Evolutionary conservation across 73 alveolate genomes (phyloP).

Genomic region (Effrenium voratum): DNA sequence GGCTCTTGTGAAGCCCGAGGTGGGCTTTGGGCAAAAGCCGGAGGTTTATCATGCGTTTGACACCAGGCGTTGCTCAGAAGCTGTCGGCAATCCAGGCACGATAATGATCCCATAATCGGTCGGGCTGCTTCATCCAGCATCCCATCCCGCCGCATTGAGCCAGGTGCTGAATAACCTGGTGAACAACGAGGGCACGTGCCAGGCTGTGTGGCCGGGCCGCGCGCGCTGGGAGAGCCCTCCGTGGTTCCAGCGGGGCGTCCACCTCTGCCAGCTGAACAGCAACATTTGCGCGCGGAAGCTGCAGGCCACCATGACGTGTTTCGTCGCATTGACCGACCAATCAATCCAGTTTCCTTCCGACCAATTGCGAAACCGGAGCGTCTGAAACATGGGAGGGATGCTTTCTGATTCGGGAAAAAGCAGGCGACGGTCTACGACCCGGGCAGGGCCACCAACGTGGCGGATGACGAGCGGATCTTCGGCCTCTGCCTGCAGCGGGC

Average conservation of each 20-base stretch:
- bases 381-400: too few species aligned
- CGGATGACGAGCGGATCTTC: slow-evolving; percentile 78
- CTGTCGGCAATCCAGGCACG: too few species aligned
- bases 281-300: slow-evolving; percentile 88
- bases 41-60: background rate
- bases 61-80: too few species aligned
- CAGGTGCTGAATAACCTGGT: slow-evolving; percentile 72
- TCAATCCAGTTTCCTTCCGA: too few species aligned
- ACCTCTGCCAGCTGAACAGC: slow-evolving; percentile 77
- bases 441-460: slow-evolving; percentile 70
- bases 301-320: slow-evolving; percentile 76
- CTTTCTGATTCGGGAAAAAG: too few species aligned
- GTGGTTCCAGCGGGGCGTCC: slow-evolving; percentile 74
- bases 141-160: background rate
- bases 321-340: too few species aligned
- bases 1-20: slow-evolving; percentile 54
- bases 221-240: slow-evolving; percentile 61
- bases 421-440: slow-evolving; percentile 80
- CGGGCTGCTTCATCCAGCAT: background rate
- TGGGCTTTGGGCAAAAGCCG: background rate
- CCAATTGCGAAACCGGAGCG: too few species aligned
- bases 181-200: slow-evolving; percentile 40
- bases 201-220: slow-evolving; percentile 81
- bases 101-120: too few species aligned
- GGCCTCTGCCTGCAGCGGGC: slow-evolving; percentile 85